Evolutionary conservation across 768 basidiomycete genomes (phyloP).

Genomic region (Steccherinum ochraceum): DNA sequence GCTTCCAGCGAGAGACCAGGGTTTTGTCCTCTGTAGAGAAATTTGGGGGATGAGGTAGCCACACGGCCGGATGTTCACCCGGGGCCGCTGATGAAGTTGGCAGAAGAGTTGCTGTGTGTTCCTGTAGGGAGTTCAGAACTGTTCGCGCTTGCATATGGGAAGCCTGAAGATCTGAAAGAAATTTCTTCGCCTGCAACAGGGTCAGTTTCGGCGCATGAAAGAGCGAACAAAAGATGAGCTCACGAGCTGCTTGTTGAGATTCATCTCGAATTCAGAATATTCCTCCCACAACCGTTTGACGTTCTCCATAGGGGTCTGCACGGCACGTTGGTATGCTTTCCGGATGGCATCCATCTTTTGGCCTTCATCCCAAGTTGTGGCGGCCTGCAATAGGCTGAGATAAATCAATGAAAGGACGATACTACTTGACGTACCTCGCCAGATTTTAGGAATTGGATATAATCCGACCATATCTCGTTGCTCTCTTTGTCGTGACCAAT

Average conservation of each 20-base stretch:
- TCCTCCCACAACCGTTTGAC: conserved; percentile 92
- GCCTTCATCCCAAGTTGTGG: conserved; percentile 91
- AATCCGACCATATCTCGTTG: conserved; percentile 91
- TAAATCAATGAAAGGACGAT: conserved; percentile 4
- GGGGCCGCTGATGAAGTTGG: conserved; percentile 39
- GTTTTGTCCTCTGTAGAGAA: conserved; percentile 68
- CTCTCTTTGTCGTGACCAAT: conserved; percentile 91
- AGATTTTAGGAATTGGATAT: conserved; percentile 80
- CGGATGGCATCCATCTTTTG: conserved; percentile 92
- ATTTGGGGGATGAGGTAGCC: conserved; percentile 64
- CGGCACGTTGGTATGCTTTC: conserved; percentile 88
- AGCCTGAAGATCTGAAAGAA: conserved; percentile 87
- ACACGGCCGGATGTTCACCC: conserved; percentile 36
- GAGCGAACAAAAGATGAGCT: conserved; percentile 51
- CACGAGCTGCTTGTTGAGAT: conserved; percentile 53
- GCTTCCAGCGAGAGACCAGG: conserved; percentile 82
- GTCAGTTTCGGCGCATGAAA: not conserved
- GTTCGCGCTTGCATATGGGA: conserved; percentile 94
- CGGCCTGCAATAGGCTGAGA: conserved; percentile 34
- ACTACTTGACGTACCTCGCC: conserved; percentile 53
- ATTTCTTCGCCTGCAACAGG: conserved; percentile 75
- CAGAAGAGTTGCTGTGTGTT: conserved; percentile 59
- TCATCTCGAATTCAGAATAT: conserved; percentile 86
- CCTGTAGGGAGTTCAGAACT: conserved; percentile 74
- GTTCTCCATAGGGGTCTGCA: conserved; percentile 91